phyloP scores from a whole-genome alignment of 352 stramenopile genomes.

The Nothophytophthora sp. region DNA sequence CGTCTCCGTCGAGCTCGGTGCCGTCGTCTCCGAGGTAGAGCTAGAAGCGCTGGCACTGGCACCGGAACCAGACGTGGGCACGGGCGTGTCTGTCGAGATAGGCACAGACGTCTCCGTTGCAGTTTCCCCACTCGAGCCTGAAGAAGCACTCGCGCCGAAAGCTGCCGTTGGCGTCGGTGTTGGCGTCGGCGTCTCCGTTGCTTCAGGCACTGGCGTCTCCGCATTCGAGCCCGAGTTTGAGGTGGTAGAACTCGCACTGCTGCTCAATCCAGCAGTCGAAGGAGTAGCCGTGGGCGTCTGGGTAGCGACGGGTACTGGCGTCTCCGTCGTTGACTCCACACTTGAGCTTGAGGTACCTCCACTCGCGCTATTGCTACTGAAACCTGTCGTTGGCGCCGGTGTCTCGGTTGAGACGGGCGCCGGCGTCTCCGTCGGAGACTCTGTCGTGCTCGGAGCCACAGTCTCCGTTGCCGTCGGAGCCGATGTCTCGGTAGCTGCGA shows the following conservation, averaged over 20 bases:
- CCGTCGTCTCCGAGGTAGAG: too few relatives aligned
- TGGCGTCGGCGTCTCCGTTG: not conserved
- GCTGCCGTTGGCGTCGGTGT: not conserved
- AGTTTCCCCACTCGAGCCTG: not conserved
- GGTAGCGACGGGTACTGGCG: too few relatives aligned
- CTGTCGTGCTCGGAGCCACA: not conserved
- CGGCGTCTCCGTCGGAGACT: conserved; percentile 3
- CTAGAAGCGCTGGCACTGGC: too few relatives aligned
- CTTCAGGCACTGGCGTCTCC: not conserved
- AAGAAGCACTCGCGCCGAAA: not conserved
- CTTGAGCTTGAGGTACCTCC: not conserved
- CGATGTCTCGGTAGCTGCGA: conserved; percentile 2
- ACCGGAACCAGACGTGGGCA: too few relatives aligned
- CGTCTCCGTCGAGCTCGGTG: too few relatives aligned
- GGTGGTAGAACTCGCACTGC: not conserved
- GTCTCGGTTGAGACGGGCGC: too few relatives aligned
- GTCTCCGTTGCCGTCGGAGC: not conserved
- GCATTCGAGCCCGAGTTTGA: not conserved
- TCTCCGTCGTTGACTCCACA: not conserved
- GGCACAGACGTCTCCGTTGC: not conserved
- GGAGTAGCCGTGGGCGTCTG: too few relatives aligned
- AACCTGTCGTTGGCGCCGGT: too few relatives aligned
- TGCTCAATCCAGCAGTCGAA: conserved; percentile 1
- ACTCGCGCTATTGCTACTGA: too few relatives aligned
- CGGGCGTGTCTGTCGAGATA: too few relatives aligned